Evolutionary conservation across 768 basidiomycete species (phyloP).

Genomic region (Pleurotus cornucopiae): DNA sequence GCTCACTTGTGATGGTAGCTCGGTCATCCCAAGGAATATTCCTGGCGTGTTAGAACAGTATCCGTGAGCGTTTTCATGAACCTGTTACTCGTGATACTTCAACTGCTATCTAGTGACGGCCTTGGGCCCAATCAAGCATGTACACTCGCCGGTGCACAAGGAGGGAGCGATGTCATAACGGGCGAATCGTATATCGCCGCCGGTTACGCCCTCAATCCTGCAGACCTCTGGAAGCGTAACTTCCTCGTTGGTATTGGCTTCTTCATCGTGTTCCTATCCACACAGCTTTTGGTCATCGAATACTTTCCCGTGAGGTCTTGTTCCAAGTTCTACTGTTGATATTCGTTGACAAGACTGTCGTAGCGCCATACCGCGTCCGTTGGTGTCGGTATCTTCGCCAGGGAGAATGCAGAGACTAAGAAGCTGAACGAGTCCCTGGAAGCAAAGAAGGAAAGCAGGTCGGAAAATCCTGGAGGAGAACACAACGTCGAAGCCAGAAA

Average conservation of each 20-base stretch:
- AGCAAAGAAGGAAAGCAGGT: slow-evolving; percentile 45
- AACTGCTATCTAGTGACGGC: slow-evolving; percentile 27
- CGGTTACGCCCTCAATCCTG: slow-evolving; percentile 42
- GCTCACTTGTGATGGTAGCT: slow-evolving; percentile 63
- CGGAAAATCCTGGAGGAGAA: slow-evolving; percentile 23
- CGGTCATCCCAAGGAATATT: slow-evolving; percentile 62
- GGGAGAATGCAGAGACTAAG: slow-evolving; percentile 51
- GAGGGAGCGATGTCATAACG: slow-evolving; percentile 50
- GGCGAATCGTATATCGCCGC: slow-evolving; percentile 62
- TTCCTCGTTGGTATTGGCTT: slow-evolving; percentile 70
- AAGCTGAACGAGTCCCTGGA: slow-evolving; percentile 48
- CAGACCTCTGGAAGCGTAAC: slow-evolving; percentile 63
- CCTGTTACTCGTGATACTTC: not conserved
- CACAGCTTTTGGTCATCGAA: slow-evolving; percentile 66
- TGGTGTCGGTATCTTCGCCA: slow-evolving; percentile 55
- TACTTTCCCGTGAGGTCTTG: slow-evolving; percentile 44
- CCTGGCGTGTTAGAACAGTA: slow-evolving; percentile 47
- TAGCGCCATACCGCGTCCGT: slow-evolving; percentile 38
- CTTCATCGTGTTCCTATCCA: slow-evolving; percentile 62
- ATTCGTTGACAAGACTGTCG: slow-evolving; percentile 27
- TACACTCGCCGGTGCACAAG: slow-evolving; percentile 61
- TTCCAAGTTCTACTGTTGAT: not conserved
- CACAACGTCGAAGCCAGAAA: slow-evolving; percentile 16
- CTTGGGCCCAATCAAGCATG: slow-evolving; percentile 73
- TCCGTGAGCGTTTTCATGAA: slow-evolving; percentile 39